Percentiles rank a stretch among this genome's conserved stretches.
Evolutionary conservation across 1,284 basidiomycete species (phyloP).

Genomic region (Tilletia indica): DNA sequence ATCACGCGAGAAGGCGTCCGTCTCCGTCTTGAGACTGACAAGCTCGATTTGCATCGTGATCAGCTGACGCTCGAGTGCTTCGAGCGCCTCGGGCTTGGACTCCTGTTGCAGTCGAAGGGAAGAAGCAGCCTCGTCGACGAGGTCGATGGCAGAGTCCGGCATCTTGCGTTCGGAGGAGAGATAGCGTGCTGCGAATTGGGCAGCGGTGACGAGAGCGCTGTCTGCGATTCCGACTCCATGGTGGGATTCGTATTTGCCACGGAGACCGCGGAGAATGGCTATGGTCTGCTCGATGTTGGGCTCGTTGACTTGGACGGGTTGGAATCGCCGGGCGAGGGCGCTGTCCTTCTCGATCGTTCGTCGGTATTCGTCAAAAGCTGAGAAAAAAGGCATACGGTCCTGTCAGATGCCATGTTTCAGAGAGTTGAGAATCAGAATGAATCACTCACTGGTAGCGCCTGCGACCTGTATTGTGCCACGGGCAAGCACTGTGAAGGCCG

Average conservation of each 20-base stretch:
- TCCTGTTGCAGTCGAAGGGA: conserved; percentile 86
- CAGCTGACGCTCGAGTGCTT: conserved; percentile 76
- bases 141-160: conserved; percentile 29
- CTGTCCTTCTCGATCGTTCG: conserved; percentile 90
- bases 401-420: too few species aligned
- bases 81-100: conserved; percentile 80
- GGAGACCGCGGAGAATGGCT: conserved; percentile 20
- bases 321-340: conserved; percentile 84
- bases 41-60: conserved; percentile 80
- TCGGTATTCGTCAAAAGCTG: conserved; percentile 71
- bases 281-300: conserved; percentile 66
- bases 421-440: too few species aligned
- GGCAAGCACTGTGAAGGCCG: conserved; percentile 62
- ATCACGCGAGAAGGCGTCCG: conserved; percentile 75
- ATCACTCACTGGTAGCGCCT: conserved; percentile 26
- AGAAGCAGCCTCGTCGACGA: conserved; percentile 76
- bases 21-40: conserved; percentile 83
- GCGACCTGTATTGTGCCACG: conserved; percentile 47
- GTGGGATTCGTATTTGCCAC: conserved; percentile 15
- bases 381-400: too few species aligned
- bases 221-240: conserved; percentile 89
- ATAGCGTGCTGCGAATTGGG: conserved; percentile 79
- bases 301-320: conserved; percentile 81
- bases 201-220: conserved; percentile 76
- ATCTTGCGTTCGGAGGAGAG: conserved; percentile 51